These are phyloP conservation scores for Colletotrichum eleusines DNA, from an alignment of 2,329 filamentous ascomycete species.

Conservation along the genomic window DNA sequence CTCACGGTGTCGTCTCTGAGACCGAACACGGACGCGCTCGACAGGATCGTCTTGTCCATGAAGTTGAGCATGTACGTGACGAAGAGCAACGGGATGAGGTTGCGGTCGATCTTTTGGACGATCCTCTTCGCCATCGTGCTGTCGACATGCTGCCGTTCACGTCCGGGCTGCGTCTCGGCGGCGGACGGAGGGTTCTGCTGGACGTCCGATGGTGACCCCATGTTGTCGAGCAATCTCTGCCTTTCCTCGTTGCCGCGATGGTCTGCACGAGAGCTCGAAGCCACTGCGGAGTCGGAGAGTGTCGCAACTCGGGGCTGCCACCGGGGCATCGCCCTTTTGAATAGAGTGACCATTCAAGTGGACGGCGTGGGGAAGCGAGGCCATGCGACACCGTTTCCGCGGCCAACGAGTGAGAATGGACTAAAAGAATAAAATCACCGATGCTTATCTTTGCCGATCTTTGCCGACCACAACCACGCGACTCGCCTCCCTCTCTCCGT, in stretches of 20 bases:
- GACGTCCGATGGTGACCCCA: slow-evolving; percentile 26
- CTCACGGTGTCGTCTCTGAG: slow-evolving; percentile 60
- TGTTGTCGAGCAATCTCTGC: slow-evolving; percentile 31
- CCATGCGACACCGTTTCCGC: slow-evolving; percentile 21
- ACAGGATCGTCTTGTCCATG: slow-evolving; percentile 71
- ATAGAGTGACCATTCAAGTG: slow-evolving; percentile 19
- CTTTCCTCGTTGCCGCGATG: slow-evolving; percentile 17
- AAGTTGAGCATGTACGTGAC: slow-evolving; percentile 70
- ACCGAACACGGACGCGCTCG: slow-evolving; percentile 68
- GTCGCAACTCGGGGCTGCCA: slow-evolving; percentile 7
- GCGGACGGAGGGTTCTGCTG: slow-evolving; percentile 20
- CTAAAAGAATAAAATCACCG: background rate
- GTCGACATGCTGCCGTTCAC: slow-evolving; percentile 40
- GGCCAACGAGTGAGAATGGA: background rate
- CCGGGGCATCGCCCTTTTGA: slow-evolving; percentile 31
- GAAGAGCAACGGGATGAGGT: slow-evolving; percentile 68
- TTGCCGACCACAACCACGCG: slow-evolving; percentile 13
- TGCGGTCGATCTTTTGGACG: slow-evolving; percentile 67
- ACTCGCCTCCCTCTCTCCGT: background rate
- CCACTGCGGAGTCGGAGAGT: background rate
- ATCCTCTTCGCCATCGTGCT: slow-evolving; percentile 51
- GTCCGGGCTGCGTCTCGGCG: slow-evolving; percentile 22
- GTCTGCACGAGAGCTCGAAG: slow-evolving; percentile 6
- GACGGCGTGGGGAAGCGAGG: background rate
- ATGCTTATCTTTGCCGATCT: slow-evolving; percentile 35